Evolutionary conservation across 1,139 yeast genomes (phyloP).

Genomic region (Magnusiomyces paraingens): DNA sequence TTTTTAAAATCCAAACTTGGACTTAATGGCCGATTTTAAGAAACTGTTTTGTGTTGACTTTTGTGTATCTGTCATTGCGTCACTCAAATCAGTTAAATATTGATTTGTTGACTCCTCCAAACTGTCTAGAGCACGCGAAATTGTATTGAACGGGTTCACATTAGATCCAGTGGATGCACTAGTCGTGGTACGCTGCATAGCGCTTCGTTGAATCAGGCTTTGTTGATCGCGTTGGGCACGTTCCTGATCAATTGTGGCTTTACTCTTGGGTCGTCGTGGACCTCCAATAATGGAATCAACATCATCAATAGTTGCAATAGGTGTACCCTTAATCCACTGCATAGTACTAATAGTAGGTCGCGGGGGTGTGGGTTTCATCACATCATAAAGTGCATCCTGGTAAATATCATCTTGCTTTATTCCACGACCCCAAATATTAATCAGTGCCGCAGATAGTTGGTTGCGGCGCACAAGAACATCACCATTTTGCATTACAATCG

Average conservation of each 20-base stretch:
- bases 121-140: conserved; percentile 28
- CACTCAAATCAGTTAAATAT: conserved; percentile 27
- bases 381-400: conserved; percentile 39
- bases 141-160: conserved; percentile 24
- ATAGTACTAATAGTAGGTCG: conserved; percentile 76
- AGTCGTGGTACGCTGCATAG: conserved; percentile 12
- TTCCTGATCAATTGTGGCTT: conserved; percentile 28
- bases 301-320: conserved; percentile 52
- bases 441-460: conserved; percentile 49
- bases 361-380: conserved; percentile 50
- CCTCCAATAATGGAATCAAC: conserved; percentile 39
- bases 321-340: conserved; percentile 83
- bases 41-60: conserved; percentile 20
- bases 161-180: conserved; percentile 17
- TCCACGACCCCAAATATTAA: conserved; percentile 42
- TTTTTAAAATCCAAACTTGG: conserved; percentile 22
- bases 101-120: conserved; percentile 31
- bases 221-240: conserved; percentile 22
- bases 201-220: conserved; percentile 15
- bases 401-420: conserved; percentile 25
- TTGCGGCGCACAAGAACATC: conserved; percentile 60
- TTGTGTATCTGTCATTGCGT: conserved; percentile 24
- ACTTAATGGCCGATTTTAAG: conserved; percentile 27
- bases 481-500: conserved; percentile 60
- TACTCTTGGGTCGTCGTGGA: conserved; percentile 34